Evolutionary conservation across 106 monocot genomes (phyloP).

Genomic region (Ottelia alismoides): DNA sequence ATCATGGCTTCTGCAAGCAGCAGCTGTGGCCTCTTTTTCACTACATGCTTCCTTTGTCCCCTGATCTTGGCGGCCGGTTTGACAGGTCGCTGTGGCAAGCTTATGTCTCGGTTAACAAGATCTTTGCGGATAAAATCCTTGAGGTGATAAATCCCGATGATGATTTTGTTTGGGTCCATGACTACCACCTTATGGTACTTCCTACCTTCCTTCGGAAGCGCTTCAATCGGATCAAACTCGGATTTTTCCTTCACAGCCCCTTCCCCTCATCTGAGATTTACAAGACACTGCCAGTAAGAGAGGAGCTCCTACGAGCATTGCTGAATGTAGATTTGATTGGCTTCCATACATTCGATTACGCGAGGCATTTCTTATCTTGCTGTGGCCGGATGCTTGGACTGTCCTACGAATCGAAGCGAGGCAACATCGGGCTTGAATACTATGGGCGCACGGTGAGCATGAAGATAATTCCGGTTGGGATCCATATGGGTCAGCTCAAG

Average conservation of each 20-base stretch:
- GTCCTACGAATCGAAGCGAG: slow-evolving; percentile 3
- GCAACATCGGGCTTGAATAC: slow-evolving; percentile 8
- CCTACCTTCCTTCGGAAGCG: slow-evolving; percentile 6
- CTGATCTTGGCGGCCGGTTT: neutral
- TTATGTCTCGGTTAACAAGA: slow-evolving; percentile 1
- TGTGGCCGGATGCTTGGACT: slow-evolving; percentile 10
- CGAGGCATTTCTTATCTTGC: slow-evolving; percentile 3
- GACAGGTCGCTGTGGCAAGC: slow-evolving; percentile 3
- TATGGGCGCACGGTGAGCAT: slow-evolving; percentile 3
- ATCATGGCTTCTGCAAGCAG: slow-evolving; percentile 6
- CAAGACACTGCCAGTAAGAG: slow-evolving; percentile 4
- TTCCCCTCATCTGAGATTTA: too few relatives aligned
- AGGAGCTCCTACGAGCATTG: slow-evolving; percentile 1
- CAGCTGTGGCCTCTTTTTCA: slow-evolving; percentile 8
- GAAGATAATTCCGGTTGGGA: slow-evolving; percentile 2
- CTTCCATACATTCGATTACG: slow-evolving; percentile 5
- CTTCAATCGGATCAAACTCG: slow-evolving; percentile 2
- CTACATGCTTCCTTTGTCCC: slow-evolving; percentile 1
- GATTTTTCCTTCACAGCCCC: slow-evolving; percentile 7
- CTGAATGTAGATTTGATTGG: slow-evolving; percentile 2
- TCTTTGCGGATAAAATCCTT: slow-evolving; percentile 1
- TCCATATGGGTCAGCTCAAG: slow-evolving; percentile 6
- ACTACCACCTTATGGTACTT: slow-evolving; percentile 6
- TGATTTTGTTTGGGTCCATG: slow-evolving; percentile 7
- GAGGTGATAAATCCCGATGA: slow-evolving; percentile 4